Percentiles rank a stretch among this genome's conserved stretches.
phyloP scores from a whole-genome alignment of 257 asterid genomes.

The Plectranthus barbatus region DNA sequence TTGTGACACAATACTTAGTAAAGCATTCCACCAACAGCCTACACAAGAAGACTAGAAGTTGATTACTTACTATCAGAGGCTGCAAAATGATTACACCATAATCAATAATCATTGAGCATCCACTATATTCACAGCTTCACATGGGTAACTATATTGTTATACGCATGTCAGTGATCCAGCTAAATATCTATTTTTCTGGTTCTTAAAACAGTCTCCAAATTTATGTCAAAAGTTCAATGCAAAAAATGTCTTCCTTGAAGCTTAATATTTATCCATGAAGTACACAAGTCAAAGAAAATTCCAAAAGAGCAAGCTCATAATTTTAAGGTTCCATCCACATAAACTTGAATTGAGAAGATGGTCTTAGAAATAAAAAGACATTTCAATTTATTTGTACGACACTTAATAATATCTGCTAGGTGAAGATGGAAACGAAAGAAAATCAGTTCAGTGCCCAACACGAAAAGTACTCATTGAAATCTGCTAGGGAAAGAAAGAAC shows the following conservation, averaged over 20 bases:
- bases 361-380: neutral
- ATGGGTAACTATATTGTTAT: slow-evolving; percentile 7
- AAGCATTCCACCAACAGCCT: slow-evolving; percentile 96
- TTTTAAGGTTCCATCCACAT: no score
- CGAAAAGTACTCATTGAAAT: neutral
- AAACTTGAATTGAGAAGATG: no score
- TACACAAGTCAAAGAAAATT: slow-evolving; percentile 1
- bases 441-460: neutral
- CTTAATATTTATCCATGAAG: neutral
- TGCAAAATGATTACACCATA: neutral
- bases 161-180: neutral
- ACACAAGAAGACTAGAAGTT: slow-evolving; percentile 15
- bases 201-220: neutral
- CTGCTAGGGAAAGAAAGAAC: slow-evolving; percentile 8
- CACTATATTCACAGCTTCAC: slow-evolving; percentile 5
- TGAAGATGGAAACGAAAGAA: neutral
- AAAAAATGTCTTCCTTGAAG: slow-evolving; percentile 5
- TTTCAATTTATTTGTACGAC: slow-evolving; percentile 2
- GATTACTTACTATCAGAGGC: slow-evolving; percentile 8
- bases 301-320: neutral
- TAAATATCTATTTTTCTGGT: neutral
- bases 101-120: slow-evolving; percentile 1
- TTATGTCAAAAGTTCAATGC: neutral
- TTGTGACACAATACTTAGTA: slow-evolving; percentile 87
- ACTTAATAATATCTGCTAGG: slow-evolving; percentile 1